A percentile compares a stretch with the other conserved stretches of the same genome.
Evolutionary conservation across 78 protist species (phyloP).

Genomic region (Dictyostelium firmibasis): DNA sequence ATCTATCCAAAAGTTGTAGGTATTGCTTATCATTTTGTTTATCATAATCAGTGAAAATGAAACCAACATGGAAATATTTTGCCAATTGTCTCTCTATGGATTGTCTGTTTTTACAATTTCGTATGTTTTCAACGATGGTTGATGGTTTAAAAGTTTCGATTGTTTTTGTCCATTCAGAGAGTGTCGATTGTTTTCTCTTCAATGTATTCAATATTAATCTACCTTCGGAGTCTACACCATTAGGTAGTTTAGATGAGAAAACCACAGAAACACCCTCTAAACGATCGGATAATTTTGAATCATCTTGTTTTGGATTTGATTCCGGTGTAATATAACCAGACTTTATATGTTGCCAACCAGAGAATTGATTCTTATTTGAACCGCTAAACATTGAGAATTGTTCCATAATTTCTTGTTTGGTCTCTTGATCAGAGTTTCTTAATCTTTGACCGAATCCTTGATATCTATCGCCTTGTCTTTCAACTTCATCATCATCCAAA

Average conservation of each 20-base stretch:
- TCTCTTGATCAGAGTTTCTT: not conserved
- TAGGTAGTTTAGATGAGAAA: not conserved
- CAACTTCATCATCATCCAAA: not conserved
- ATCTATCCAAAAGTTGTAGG: not conserved
- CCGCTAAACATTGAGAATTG: constrained; percentile 23
- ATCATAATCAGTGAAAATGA: constrained; percentile 28
- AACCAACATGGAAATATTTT: not conserved
- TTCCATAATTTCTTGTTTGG: constrained; percentile 4
- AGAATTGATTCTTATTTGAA: not conserved
- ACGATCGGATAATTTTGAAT: not conserved
- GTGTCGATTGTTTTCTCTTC: not conserved
- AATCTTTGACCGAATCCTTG: not conserved
- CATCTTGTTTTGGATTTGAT: constrained; percentile 41
- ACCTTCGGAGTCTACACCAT: constrained; percentile 59
- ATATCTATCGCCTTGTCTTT: not conserved
- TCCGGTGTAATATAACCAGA: constrained; percentile 65
- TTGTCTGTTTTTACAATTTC: constrained; percentile 17
- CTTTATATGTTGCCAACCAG: constrained; percentile 57
- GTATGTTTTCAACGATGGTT: constrained; percentile 1
- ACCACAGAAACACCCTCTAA: constrained; percentile 50
- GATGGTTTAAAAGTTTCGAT: constrained; percentile 22
- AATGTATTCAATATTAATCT: constrained; percentile 6
- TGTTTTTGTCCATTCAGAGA: not conserved
- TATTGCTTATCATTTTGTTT: constrained; percentile 4
- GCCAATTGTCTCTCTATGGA: constrained; percentile 10